Conservation (phyloP, 1,284 basidiomycete genomes). For the Ganoderma lucidum region DNA sequence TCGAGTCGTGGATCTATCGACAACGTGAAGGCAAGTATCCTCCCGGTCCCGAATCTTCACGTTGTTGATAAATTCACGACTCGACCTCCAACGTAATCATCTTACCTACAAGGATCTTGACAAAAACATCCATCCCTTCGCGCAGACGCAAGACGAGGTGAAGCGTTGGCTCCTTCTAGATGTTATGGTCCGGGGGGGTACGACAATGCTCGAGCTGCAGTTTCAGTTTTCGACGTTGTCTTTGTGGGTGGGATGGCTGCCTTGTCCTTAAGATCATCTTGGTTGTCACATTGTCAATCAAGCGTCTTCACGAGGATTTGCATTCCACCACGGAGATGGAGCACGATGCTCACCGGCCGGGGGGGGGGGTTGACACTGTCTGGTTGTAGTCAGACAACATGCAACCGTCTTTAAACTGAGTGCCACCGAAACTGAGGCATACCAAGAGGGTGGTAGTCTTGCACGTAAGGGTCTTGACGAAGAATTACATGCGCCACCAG, state of each 20-base stretch:
- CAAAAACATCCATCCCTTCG: slow-evolving; percentile 53
- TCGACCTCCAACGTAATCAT: slow-evolving; percentile 85
- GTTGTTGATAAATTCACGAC: slow-evolving; percentile 81
- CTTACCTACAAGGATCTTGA: slow-evolving; percentile 81
- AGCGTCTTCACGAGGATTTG: slow-evolving; percentile 83
- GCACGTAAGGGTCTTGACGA: slow-evolving; percentile 71
- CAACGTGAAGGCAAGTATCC: slow-evolving; percentile 48
- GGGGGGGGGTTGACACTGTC: slow-evolving; percentile 77
- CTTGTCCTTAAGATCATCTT: slow-evolving; percentile 80
- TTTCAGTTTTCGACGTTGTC: slow-evolving; percentile 77
- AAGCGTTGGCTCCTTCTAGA: slow-evolving; percentile 75
- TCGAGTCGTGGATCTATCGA: too few species aligned
- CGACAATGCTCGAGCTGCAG: slow-evolving; percentile 78
- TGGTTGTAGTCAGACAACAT: slow-evolving; percentile 85
- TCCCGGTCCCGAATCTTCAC: slow-evolving; percentile 84
- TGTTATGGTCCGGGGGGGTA: slow-evolving; percentile 83
- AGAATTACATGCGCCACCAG: slow-evolving; percentile 80
- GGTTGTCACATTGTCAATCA: slow-evolving; percentile 88
- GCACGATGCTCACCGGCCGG: slow-evolving; percentile 47
- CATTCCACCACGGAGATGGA: slow-evolving; percentile 77
- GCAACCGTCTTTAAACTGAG: slow-evolving; percentile 88
- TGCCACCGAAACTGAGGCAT: slow-evolving; percentile 88
- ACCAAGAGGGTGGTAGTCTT: slow-evolving; percentile 62
- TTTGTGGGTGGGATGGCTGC: slow-evolving; percentile 77
- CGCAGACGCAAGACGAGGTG: slow-evolving; percentile 48